These are phyloP conservation scores for Isatis tinctoria DNA, from an alignment of 345 rosid species.

Conservation along the genomic window DNA sequence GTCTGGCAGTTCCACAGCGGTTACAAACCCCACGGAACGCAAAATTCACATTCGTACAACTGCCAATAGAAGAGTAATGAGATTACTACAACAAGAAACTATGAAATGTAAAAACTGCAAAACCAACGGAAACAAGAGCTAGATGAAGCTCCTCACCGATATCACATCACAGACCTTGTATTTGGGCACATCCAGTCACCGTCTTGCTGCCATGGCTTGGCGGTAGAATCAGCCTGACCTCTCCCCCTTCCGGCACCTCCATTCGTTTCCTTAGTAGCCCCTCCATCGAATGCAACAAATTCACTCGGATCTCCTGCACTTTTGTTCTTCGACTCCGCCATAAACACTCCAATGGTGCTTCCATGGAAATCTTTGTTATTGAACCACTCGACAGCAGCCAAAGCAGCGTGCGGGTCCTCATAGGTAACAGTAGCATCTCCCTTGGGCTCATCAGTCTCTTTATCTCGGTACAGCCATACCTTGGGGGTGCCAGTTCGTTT, in stretches of 20 bases:
- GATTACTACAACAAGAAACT: conserved; percentile 10
- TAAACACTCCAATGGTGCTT: conserved; percentile 64
- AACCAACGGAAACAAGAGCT: conserved; percentile 45
- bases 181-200: conserved; percentile 99
- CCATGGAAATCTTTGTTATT: conserved; percentile 96
- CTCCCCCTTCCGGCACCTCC: conserved; percentile 66
- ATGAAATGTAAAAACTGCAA: not conserved
- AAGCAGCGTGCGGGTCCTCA: conserved; percentile 97
- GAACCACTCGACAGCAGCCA: conserved; percentile 98
- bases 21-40: conserved; percentile 98
- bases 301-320: conserved; percentile 42
- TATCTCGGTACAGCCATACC: conserved; percentile 90
- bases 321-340: conserved; percentile 77
- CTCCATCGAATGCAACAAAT: conserved; percentile 48
- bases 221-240: conserved; percentile 73
- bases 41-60: conserved; percentile 94
- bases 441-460: conserved; percentile 82
- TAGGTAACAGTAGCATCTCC: conserved; percentile 98
- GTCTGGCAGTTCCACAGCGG: conserved; percentile 94
- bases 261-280: conserved; percentile 36
- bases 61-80: conserved; percentile 45
- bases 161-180: conserved; percentile 99
- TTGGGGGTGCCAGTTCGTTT: conserved; percentile 90
- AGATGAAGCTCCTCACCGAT: conserved; percentile 98
- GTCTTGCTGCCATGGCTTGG: conserved; percentile 90